A percentile compares a stretch with the other conserved stretches of the same genome.
Evolutionary conservation across 805 yeast genomes (phyloP).

Genomic region (Yamadazyma paraphyllophila): DNA sequence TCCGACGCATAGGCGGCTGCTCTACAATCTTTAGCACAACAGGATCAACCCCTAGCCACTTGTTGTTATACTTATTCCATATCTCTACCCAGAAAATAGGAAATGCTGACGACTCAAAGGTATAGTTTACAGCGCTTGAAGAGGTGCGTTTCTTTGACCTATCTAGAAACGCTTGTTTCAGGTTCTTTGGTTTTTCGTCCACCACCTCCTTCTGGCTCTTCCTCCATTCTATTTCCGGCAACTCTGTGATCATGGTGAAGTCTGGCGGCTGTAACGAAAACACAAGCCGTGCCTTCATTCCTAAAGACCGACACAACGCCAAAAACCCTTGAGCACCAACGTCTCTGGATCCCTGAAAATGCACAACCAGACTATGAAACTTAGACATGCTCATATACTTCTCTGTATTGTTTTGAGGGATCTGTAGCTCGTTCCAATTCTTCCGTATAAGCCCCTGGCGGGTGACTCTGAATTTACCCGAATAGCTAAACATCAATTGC

Average conservation of each 20-base stretch:
- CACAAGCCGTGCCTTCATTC: conserved; percentile 69
- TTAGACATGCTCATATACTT: conserved; percentile 32
- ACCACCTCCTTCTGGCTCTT: conserved; percentile 1
- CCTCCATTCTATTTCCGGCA: conserved; percentile 11
- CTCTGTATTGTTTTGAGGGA: conserved; percentile 21
- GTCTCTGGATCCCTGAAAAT: conserved; percentile 70
- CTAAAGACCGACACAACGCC: conserved; percentile 65
- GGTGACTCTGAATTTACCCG: conserved; percentile 49
- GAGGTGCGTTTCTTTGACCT: background rate
- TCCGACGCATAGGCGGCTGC: conserved; percentile 49
- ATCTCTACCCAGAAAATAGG: conserved; percentile 95
- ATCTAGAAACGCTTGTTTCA: conserved; percentile 6
- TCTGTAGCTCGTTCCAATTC: conserved; percentile 32
- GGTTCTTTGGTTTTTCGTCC: conserved; percentile 5
- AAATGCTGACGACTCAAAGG: conserved; percentile 32
- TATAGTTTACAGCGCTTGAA: conserved; percentile 7
- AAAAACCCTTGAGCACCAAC: conserved; percentile 86
- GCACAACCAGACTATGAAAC: conserved; percentile 43
- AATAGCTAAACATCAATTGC: conserved; percentile 64
- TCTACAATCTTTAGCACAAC: conserved; percentile 63
- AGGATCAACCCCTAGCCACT: conserved; percentile 89
- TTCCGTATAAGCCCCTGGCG: conserved; percentile 34
- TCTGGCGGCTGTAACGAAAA: conserved; percentile 92
- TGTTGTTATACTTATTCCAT: conserved; percentile 71
- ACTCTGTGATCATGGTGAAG: conserved; percentile 43